Percentiles rank a stretch among this genome's conserved stretches.
These are phyloP conservation scores for Sporothrix brunneoviolacea DNA, from an alignment of 2,329 filamentous ascomycete species.

Conservation along the genomic window DNA sequence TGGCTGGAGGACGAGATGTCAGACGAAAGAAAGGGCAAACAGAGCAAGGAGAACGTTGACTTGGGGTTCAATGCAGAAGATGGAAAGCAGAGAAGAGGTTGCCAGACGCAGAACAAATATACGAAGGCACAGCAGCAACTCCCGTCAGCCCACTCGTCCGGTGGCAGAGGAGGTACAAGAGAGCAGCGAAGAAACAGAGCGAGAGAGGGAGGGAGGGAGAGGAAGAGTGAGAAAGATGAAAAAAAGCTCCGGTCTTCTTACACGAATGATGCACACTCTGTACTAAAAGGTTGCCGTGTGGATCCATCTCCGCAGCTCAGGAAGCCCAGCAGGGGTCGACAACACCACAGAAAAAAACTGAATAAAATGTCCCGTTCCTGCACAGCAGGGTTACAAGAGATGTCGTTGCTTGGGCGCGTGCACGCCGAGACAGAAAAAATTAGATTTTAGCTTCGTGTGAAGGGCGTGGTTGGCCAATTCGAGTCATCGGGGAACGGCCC, in stretches of 20 bases:
- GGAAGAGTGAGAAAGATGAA: no score
- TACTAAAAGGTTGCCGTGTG: slow-evolving; percentile 10
- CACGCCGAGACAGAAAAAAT: not conserved
- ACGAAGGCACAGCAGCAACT: no score
- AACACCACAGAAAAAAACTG: slow-evolving; percentile 4
- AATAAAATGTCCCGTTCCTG: no score
- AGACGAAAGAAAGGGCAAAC: not conserved
- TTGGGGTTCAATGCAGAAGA: no score
- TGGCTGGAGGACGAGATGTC: slow-evolving; percentile 35
- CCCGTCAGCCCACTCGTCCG: no score
- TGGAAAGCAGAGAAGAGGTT: no score
- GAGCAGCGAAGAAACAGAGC: no score
- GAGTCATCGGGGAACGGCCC: slow-evolving; percentile 5
- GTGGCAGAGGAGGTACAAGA: not conserved
- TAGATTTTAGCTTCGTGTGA: not conserved
- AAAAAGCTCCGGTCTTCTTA: slow-evolving; percentile 2
- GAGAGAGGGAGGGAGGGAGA: no score
- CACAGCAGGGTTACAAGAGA: not conserved
- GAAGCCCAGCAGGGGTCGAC: not conserved
- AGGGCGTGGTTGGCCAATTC: slow-evolving; percentile 12
- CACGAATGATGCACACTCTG: slow-evolving; percentile 12
- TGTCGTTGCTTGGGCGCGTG: not conserved
- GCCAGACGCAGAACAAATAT: no score
- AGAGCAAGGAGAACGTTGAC: not conserved
- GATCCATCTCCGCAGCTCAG: slow-evolving; percentile 12